Percentiles rank a stretch among this genome's conserved stretches.
Conservation (phyloP, 2,329 filamentous ascomycete genomes). For the Pyrenochaeta sp. region DNA sequence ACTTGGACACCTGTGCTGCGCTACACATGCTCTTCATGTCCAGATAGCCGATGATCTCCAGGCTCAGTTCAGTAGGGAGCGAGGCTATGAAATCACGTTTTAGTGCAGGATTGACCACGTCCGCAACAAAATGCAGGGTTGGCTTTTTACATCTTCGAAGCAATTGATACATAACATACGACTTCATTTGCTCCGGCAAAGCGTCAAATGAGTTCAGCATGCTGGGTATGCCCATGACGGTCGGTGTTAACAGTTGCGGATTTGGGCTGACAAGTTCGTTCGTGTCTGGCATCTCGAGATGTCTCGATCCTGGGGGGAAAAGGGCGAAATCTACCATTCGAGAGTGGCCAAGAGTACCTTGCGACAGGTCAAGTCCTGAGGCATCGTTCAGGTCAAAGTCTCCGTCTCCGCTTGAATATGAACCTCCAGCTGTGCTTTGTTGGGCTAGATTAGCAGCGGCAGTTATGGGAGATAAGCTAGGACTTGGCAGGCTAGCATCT, state of each 20-base stretch:
- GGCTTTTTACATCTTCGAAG: slow-evolving; percentile 86
- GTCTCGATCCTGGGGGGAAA: slow-evolving; percentile 25
- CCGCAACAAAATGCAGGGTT: slow-evolving; percentile 87
- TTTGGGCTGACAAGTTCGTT: slow-evolving; percentile 31
- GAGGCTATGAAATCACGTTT: slow-evolving; percentile 92
- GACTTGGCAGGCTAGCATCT: slow-evolving; percentile 93
- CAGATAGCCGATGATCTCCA: slow-evolving; percentile 87
- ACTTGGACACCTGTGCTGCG: slow-evolving; percentile 91
- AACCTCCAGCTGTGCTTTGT: slow-evolving; percentile 41
- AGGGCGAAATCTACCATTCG: slow-evolving; percentile 23
- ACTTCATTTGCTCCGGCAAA: slow-evolving; percentile 90
- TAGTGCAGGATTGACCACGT: slow-evolving; percentile 89
- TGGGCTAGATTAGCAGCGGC: slow-evolving; percentile 71
- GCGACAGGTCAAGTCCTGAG: slow-evolving; percentile 47
- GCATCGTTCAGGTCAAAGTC: slow-evolving; percentile 48
- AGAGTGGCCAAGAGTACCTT: slow-evolving; percentile 20
- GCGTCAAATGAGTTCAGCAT: slow-evolving; percentile 92
- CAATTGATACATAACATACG: slow-evolving; percentile 96
- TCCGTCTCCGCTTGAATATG: slow-evolving; percentile 32
- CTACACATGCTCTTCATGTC: slow-evolving; percentile 86
- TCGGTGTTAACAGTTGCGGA: slow-evolving; percentile 48
- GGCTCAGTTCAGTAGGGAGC: slow-evolving; percentile 84
- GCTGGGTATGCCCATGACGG: slow-evolving; percentile 78
- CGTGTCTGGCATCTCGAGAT: slow-evolving; percentile 29
- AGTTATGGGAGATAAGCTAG: slow-evolving; percentile 88